These are phyloP conservation scores for Hortaea sp. DNA, from an alignment of 2,329 filamentous ascomycete species.

Conservation along the genomic window DNA sequence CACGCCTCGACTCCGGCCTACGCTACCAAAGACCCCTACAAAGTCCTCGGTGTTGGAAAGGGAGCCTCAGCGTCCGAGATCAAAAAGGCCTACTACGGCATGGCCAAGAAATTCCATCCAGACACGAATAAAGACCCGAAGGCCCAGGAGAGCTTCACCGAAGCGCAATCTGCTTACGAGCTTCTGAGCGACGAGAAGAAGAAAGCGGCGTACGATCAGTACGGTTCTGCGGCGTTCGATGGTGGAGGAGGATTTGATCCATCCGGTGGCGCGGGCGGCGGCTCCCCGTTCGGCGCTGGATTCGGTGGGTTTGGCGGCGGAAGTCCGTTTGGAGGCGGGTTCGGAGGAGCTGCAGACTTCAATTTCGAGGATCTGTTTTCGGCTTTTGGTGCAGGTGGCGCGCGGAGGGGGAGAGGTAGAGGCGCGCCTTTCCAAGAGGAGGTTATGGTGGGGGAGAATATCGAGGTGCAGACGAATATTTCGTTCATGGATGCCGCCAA, in stretches of 20 bases:
- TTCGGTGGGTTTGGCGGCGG: conserved; percentile 41
- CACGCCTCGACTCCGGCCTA: conserved; percentile 47
- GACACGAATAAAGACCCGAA: conserved; percentile 92
- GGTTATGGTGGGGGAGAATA: conserved; percentile 85
- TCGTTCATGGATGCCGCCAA: conserved; percentile 95
- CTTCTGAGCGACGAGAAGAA: conserved; percentile 87
- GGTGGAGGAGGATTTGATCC: conserved; percentile 63
- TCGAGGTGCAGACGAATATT: conserved; percentile 86
- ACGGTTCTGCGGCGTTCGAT: conserved; percentile 68
- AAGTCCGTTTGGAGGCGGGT: conserved; percentile 27
- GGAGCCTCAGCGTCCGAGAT: conserved; percentile 75
- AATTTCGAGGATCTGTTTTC: conserved; percentile 95
- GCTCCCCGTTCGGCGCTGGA: conserved; percentile 52
- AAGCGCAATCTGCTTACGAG: conserved; percentile 90
- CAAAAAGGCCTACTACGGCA: conserved; percentile 95
- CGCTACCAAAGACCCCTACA: conserved; percentile 69
- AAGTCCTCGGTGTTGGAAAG: conserved; percentile 73
- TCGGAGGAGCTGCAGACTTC: conserved; percentile 51
- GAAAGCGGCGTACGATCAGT: conserved; percentile 83
- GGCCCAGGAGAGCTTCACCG: conserved; percentile 92
- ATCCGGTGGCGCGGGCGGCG: conserved; percentile 51
- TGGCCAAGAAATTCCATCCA: conserved; percentile 95
- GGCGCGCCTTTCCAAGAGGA: conserved; percentile 65
- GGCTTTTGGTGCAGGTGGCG: conserved; percentile 64
- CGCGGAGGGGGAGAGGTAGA: conserved; percentile 35